These are phyloP conservation scores for Peronospora farinosa DNA, from an alignment of 352 stramenopile genomes.

Conservation along the genomic window DNA sequence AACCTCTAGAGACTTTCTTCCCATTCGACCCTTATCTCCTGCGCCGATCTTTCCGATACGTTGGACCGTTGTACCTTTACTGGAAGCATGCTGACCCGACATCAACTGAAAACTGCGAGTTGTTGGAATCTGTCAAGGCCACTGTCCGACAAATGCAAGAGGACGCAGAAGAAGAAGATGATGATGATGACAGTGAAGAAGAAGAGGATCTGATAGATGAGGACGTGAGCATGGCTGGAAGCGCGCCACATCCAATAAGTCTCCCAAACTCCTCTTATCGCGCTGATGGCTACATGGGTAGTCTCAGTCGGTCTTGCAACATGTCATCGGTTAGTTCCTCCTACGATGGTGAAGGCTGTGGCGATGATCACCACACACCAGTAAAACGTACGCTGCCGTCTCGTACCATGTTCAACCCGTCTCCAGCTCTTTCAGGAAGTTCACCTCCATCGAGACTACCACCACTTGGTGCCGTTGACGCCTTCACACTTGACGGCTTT, in stretches of 20 bases:
- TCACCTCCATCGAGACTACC: conserved; percentile 62
- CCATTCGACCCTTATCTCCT: conserved; percentile 97
- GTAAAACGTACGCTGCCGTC: conserved; percentile 29
- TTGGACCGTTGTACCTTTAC: conserved; percentile 91
- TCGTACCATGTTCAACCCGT: conserved; percentile 54
- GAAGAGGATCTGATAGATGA: conserved; percentile 46
- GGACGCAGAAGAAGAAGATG: conserved; percentile 35
- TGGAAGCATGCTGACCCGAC: conserved; percentile 88
- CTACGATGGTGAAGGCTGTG: conserved; percentile 40
- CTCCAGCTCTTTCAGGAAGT: conserved; percentile 57
- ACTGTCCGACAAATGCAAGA: conserved; percentile 57
- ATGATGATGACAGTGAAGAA: conserved; percentile 36
- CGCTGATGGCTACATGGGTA: conserved; percentile 50
- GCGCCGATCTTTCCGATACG: conserved; percentile 87
- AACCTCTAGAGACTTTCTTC: conserved; percentile 89
- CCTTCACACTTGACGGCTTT: conserved; percentile 58
- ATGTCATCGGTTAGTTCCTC: conserved; percentile 51
- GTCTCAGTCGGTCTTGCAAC: conserved; percentile 38
- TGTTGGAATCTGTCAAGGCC: conserved; percentile 52
- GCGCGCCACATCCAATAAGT: conserved; percentile 20
- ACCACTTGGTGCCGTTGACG: conserved; percentile 39
- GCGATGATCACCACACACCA: conserved; percentile 36
- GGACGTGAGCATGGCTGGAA: conserved; percentile 57
- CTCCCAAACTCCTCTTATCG: conserved; percentile 26
- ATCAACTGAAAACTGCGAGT: conserved; percentile 59